Conservation (phyloP, 139 green algal genomes). For the Volvox reticuliferus region DNA sequence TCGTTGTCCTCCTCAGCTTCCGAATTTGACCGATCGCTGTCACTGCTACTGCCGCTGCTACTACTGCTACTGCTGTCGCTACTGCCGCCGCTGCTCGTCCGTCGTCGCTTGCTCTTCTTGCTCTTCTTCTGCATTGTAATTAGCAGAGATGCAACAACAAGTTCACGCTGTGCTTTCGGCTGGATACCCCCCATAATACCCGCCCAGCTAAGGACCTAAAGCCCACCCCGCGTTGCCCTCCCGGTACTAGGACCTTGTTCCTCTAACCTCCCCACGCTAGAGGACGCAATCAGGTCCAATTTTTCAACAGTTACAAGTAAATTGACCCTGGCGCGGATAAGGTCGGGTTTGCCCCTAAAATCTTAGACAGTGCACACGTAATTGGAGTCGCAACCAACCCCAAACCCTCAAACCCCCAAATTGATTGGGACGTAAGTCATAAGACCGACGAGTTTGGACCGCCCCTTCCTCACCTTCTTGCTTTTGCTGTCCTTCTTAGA, state of each 20-base stretch:
- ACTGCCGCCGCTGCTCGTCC: not conserved
- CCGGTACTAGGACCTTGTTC: too few species aligned
- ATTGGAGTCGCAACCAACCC: not conserved
- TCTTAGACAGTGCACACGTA: not conserved
- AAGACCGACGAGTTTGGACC: not conserved
- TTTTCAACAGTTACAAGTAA: not conserved
- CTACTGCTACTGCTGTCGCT: not conserved
- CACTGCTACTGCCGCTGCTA: not conserved
- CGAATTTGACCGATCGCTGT: not conserved
- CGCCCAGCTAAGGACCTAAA: not conserved
- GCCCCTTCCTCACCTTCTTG: slow-evolving; percentile 28
- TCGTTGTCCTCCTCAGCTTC: not conserved
- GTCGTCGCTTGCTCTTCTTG: slow-evolving; percentile 47
- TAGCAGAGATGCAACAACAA: not conserved
- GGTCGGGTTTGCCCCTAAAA: not conserved
- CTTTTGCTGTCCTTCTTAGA: slow-evolving; percentile 54
- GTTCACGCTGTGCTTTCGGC: not conserved
- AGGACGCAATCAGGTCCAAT: too few species aligned
- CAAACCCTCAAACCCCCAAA: not conserved
- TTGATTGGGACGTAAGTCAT: not conserved
- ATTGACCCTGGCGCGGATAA: not conserved
- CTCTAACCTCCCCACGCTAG: too few species aligned
- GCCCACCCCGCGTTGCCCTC: too few species aligned
- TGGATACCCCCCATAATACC: not conserved
- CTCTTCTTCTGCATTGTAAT: slow-evolving; percentile 3